phyloP scores from a whole-genome alignment of 306 rosid species.

The Trifolium pratense region DNA sequence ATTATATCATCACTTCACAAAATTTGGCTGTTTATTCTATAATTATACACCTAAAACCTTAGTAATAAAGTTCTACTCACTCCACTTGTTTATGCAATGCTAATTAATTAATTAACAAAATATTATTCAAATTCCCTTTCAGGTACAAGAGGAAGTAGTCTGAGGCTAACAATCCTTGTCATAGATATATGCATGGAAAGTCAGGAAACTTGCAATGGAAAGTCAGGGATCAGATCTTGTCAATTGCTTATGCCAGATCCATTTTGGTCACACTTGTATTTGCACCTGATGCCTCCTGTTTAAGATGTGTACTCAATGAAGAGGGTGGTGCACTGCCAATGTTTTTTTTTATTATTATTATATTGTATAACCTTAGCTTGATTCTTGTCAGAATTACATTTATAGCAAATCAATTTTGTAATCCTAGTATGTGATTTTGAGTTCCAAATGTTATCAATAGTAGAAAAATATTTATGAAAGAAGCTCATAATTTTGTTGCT shows the following conservation, averaged over 20 bases:
- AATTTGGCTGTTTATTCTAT: too few relatives aligned
- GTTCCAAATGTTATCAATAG: neutral
- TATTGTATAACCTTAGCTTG: conserved; percentile 18
- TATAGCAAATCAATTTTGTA: conserved; percentile 47
- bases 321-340: conserved; percentile 16
- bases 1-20: too few relatives aligned
- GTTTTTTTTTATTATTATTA: neutral
- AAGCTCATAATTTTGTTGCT: neutral
- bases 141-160: conserved; percentile 78
- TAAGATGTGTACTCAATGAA: neutral
- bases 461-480: conserved; percentile 3
- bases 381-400: conserved; percentile 19
- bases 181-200: conserved; percentile 31
- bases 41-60: too few relatives aligned
- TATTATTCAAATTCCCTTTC: conserved; percentile 36
- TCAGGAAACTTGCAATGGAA: neutral
- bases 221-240: neutral
- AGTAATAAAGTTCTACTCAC: too few relatives aligned
- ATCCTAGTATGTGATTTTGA: conserved; percentile 12
- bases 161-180: conserved; percentile 17
- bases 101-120: neutral
- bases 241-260: conserved; percentile 18
- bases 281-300: conserved; percentile 20
- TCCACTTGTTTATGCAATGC: conserved; percentile 12
- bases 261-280: conserved; percentile 18